Conservation (phyloP, 148 eudicot genomes). For the Pharnaceum exiguum region DNA sequence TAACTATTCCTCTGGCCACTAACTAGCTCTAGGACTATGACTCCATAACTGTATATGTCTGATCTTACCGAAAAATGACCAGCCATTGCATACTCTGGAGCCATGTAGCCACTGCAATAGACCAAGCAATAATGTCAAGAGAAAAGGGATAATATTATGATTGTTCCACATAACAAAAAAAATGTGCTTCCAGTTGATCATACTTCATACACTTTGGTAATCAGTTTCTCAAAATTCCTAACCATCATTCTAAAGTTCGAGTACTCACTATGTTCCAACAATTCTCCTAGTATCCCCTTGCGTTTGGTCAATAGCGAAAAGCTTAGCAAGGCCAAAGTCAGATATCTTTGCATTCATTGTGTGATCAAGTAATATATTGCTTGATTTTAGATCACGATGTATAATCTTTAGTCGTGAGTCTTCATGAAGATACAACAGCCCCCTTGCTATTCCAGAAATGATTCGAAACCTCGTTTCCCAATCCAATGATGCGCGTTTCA, state of each 20-base stretch:
- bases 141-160: background rate
- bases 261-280: conserved; percentile 23
- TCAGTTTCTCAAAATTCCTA: too few species aligned
- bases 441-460: conserved; percentile 4
- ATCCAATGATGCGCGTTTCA: background rate
- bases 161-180: too few species aligned
- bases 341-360: conserved; percentile 31
- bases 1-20: conserved; percentile 14
- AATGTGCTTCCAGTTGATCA: too few species aligned
- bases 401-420: conserved; percentile 18
- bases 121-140: too few species aligned
- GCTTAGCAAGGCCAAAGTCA: conserved; percentile 40
- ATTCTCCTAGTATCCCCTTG: conserved; percentile 16
- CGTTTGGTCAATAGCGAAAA: conserved; percentile 27
- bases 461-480: background rate
- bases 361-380: conserved; percentile 30
- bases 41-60: conserved; percentile 27
- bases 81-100: conserved; percentile 28
- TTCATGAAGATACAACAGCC: conserved; percentile 10
- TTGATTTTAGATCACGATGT: conserved; percentile 21
- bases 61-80: conserved; percentile 25
- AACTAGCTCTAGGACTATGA: conserved; percentile 24
- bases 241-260: background rate
- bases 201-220: too few species aligned
- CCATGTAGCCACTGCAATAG: conserved; percentile 32